Conservation (phyloP, 306 rosid genomes). For the Chamaecrista fasciculata region DNA sequence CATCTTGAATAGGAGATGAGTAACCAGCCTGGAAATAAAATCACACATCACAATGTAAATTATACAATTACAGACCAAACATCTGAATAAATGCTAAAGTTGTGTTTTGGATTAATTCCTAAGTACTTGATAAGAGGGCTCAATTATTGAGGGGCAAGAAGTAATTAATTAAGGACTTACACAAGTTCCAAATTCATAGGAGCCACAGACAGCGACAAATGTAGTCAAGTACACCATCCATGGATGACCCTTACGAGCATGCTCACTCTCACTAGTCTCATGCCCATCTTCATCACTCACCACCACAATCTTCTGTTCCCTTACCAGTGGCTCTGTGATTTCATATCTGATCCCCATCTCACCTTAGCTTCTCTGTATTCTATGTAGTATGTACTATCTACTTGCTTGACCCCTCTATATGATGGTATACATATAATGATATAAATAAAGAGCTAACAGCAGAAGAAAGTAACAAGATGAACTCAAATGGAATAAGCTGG, state of each 20-base stretch:
- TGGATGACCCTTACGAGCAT: slow-evolving; percentile 42
- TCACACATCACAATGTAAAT: slow-evolving; percentile 17
- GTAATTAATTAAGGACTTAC: slow-evolving; percentile 54
- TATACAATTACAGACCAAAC: not conserved
- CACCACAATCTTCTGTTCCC: slow-evolving; percentile 9
- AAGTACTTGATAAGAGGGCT: not conserved
- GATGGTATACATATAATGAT: too few species aligned
- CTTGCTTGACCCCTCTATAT: slow-evolving; percentile 12
- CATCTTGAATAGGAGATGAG: slow-evolving; percentile 86
- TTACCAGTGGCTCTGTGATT: slow-evolving; percentile 46
- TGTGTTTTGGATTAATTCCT: not conserved
- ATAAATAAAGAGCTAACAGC: not conserved
- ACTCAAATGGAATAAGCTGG: slow-evolving; percentile 15
- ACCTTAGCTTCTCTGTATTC: slow-evolving; percentile 26
- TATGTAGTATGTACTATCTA: too few species aligned
- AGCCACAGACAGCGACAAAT: slow-evolving; percentile 79
- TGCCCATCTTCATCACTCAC: slow-evolving; percentile 21
- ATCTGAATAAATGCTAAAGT: not conserved
- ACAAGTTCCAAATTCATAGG: slow-evolving; percentile 84
- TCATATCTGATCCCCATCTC: slow-evolving; percentile 56
- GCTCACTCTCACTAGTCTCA: not conserved
- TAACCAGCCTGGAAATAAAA: slow-evolving; percentile 67
- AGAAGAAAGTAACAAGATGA: not conserved
- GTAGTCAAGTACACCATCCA: slow-evolving; percentile 92
- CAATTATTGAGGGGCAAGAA: not conserved